Evolutionary conservation across 2,329 filamentous ascomycete genomes (phyloP), one percentile per base, ranked within the genome.

Genomic region (Catunica adiposa): DNA sequence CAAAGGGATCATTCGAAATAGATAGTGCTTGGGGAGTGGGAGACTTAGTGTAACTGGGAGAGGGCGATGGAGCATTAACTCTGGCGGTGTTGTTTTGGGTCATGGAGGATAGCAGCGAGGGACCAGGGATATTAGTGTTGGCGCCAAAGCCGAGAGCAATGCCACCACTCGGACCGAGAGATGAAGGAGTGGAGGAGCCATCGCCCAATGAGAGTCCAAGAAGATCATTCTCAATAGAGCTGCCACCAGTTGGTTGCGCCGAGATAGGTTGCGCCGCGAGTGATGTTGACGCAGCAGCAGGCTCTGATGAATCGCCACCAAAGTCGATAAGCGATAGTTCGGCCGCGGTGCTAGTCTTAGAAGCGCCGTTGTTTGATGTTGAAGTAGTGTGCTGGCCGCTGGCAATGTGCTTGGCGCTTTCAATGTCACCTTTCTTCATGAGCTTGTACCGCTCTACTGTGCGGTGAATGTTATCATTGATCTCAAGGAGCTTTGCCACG

Each of bases 381-480:
- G 61, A 57, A 11, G 29, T 17, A 23, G 68, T 59, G 5, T 73
- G 75, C 14, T 84, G 89, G 26, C 89, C 88, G 64, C 86, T 83
- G 5, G 88, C 87, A 61, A 97, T 85, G 66, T 82, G 86, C 61
- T 83, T 80, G 15, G 92, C 88, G 9, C 74, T 88, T 62, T 89
- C 87, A 47, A 94, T 68, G 64, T 98, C 89, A 22, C 92, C 92
- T 72, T 92, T 94, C 74, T 95, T 98, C 69, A 97, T 82, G 56
- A 97, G 73, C 74, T 88, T 94, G 69, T 97, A 98, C 61, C 92
- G 76, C 70, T 97, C 88, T 56, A 97, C 87, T 1, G 92, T 98
- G 60, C 90, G 82, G 66, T 97, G 87, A 78, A 98, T 98, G 70
- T 89, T 96, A 69, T 98, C 92, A 66, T 98, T 98, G 65, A 98